These are phyloP conservation scores for Falciphora oryzae DNA, from an alignment of 2,329 filamentous ascomycete species.

Conservation along the genomic window DNA sequence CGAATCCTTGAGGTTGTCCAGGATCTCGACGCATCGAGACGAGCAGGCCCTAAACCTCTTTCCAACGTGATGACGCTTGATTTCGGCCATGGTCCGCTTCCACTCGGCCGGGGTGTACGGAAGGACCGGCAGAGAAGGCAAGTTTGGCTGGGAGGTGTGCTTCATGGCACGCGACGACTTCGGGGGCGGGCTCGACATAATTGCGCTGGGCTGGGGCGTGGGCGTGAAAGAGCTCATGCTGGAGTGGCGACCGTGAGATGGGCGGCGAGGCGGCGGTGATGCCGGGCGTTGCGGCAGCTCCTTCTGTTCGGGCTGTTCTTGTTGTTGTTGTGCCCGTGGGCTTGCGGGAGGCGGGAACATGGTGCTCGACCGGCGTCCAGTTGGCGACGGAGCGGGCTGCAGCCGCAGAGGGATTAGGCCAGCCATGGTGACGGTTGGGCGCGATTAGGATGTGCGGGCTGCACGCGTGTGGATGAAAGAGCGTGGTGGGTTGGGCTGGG, in stretches of 20 bases:
- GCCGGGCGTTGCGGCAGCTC: too few species aligned
- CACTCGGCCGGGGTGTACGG: constrained; percentile 44
- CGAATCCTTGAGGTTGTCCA: constrained; percentile 40
- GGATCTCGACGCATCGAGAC: constrained; percentile 45
- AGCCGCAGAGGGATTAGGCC: constrained; percentile 20
- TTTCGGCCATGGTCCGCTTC: constrained; percentile 43
- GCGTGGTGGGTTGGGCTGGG: background rate
- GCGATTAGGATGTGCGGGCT: background rate
- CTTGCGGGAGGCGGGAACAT: constrained; percentile 10
- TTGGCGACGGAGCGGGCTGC: constrained; percentile 10
- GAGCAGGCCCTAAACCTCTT: constrained; percentile 48
- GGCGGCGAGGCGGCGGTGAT: constrained; percentile 3
- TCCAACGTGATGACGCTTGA: constrained; percentile 48
- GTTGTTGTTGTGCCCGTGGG: constrained; percentile 2
- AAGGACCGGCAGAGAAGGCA: constrained; percentile 20
- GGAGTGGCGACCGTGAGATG: constrained; percentile 11
- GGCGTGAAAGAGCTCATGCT: constrained; percentile 12
- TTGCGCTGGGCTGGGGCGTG: background rate
- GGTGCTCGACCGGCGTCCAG: constrained; percentile 14
- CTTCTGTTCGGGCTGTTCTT: constrained; percentile 9
- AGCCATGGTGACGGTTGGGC: constrained; percentile 13
- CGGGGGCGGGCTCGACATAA: constrained; percentile 3
- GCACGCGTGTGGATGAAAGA: too few species aligned
- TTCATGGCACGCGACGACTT: constrained; percentile 17
- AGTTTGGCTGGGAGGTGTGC: constrained; percentile 17